Base-by-base conservation (phyloP, 495 filamentous ascomycete species). In the Barbatosphaeria neglecta region DNA sequence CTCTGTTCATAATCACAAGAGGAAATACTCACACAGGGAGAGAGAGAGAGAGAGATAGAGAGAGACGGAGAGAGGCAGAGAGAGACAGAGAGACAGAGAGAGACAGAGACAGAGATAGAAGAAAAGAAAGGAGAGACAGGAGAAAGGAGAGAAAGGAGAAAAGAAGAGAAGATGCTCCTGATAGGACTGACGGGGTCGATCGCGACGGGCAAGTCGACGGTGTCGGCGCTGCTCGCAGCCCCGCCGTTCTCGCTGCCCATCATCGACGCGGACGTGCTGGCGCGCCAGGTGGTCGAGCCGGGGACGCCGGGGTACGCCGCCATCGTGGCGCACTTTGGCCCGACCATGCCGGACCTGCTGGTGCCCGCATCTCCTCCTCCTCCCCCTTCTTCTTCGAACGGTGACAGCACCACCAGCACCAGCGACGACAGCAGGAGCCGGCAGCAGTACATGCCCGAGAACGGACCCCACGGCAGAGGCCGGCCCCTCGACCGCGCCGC, bases 131-230 rank as follows among this genome's bases (percentile, higher is more conserved):
- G n/a, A n/a, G n/a, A n/a, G n/a, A n/a, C n/a, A n/a, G n/a, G n/a
- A n/a, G n/a, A n/a, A n/a, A n/a, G n/a, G n/a, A n/a, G n/a, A n/a
- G n/a, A n/a, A 31, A 47, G n/a, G 20, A 22, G 45, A 33, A 46
- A 33, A 2, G 10, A 55, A 70, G n/a, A n/a, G n/a, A n/a, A 47
- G 42, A 98, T 98, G 93, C 78, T 98, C 45, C 77, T 98, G 55
- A 86, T 98, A 59, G 92, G 92, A 53, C 82, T 98, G 22, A 98
- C 92, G 28, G 92, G 92, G 67, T 95, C 89, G 49, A 95, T 98
- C 62, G 90, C 92, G 28, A 97, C 93, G 3, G 92, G 93, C 61
- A 98, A 98, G 79, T 93, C 89, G 27, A 98, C 93, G 52, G 90
- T 94, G 51, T 95, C 92, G 33, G 60, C 70, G 46, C 69, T 95